Conservation (phyloP, 805 yeast species). For the Barnettozyma pratensis region DNA sequence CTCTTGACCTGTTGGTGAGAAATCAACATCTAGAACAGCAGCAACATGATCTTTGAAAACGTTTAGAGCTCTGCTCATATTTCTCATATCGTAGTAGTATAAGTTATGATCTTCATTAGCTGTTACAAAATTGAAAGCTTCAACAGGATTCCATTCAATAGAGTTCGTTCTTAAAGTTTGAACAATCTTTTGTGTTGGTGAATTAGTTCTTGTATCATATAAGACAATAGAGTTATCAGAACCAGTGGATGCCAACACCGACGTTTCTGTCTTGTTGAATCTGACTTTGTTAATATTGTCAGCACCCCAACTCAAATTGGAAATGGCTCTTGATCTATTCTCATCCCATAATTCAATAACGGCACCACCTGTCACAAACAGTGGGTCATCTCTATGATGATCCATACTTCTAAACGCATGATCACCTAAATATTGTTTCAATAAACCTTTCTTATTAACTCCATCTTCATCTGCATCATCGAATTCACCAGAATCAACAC, state of each 20-base stretch:
- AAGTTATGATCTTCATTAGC: conserved; percentile 94
- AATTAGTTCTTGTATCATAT: conserved; percentile 84
- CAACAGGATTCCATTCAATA: conserved; percentile 96
- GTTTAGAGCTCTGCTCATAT: conserved; percentile 72
- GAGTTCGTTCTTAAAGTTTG: conserved; percentile 80
- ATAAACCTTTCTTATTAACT: conserved; percentile 44
- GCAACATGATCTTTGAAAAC: conserved; percentile 94
- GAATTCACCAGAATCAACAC: conserved; percentile 55
- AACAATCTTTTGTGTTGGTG: conserved; percentile 88
- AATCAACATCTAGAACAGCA: conserved; percentile 92
- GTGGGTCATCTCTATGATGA: conserved; percentile 68
- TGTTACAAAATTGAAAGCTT: conserved; percentile 87
- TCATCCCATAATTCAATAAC: conserved; percentile 90
- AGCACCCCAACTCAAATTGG: conserved; percentile 92
- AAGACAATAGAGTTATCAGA: conserved; percentile 87
- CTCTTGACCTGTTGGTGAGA: conserved; percentile 96
- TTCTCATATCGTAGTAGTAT: conserved; percentile 95
- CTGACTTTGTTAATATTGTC: conserved; percentile 80
- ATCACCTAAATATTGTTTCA: conserved; percentile 78
- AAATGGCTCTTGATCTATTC: conserved; percentile 67
- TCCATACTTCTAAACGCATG: conserved; percentile 82
- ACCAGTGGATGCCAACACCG: conserved; percentile 82
- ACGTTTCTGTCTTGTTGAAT: conserved; percentile 88
- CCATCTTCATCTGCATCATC: conserved; percentile 29
- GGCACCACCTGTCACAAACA: conserved; percentile 91